These are phyloP conservation scores for Lanmaoa rubissima DNA, from an alignment of 768 basidiomycete species.

Conservation along the genomic window DNA sequence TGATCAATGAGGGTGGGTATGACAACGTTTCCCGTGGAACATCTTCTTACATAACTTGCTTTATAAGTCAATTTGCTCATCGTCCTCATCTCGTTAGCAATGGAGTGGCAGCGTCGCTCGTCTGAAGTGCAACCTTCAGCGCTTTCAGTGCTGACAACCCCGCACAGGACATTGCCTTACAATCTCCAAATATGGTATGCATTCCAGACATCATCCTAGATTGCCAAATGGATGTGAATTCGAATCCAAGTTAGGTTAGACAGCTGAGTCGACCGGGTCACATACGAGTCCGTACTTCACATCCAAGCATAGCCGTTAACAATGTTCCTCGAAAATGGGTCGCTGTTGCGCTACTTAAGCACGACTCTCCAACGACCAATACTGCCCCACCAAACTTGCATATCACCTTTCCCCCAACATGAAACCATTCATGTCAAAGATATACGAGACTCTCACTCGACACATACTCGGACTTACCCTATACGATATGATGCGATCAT, in stretches of 20 bases:
- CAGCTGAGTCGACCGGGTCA: too few species aligned
- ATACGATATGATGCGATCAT: slow-evolving; percentile 17
- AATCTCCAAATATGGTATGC: background rate
- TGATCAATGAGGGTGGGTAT: background rate
- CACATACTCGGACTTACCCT: slow-evolving; percentile 11
- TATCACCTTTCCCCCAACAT: background rate
- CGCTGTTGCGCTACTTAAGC: too few species aligned
- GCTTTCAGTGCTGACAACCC: too few species aligned
- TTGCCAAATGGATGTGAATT: background rate
- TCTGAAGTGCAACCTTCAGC: too few species aligned
- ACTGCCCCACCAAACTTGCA: background rate
- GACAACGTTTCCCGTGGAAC: too few species aligned
- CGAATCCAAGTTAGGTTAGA: too few species aligned
- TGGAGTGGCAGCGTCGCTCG: too few species aligned
- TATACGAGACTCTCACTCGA: background rate
- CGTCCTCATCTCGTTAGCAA: slow-evolving; percentile 3
- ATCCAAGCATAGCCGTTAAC: too few species aligned
- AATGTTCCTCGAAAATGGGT: too few species aligned
- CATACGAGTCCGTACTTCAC: too few species aligned
- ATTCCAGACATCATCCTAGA: slow-evolving; percentile 1
- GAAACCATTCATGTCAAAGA: slow-evolving; percentile 1
- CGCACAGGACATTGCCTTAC: too few species aligned
- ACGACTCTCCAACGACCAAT: background rate
- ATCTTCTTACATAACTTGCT: background rate
- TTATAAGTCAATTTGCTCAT: slow-evolving; percentile 2